Evolutionary conservation across 2,329 filamentous ascomycete species (phyloP), one percentile per base, ranked within the genome.

Genomic region (Pyrenochaeta sp.): DNA sequence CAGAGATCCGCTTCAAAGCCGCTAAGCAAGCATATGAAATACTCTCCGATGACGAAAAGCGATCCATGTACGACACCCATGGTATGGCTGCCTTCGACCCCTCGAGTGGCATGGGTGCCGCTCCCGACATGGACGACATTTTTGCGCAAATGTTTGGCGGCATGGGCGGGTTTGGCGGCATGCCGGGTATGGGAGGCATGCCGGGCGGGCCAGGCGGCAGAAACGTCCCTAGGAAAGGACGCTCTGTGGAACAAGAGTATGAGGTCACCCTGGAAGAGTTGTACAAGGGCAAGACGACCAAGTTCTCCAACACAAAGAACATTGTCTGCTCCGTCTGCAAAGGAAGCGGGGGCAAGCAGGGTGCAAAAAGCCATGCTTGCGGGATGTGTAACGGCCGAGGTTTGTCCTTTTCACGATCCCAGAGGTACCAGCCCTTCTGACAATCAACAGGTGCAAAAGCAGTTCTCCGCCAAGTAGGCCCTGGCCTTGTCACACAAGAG

Each of bases 281-380:
- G 29, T 99, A 98, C 84, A 97, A 96, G 80, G 95, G 95, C 69
- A 97, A 98, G 83, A 97, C 95, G 0, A 95, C 96, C 72, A 95
- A 96, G 79, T 97, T 99, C 75, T 88, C 92, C 7, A 95, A 91
- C 71, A 96, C 93, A 70, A 98, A 98, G 82, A 94, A 97, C 72
- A 85, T 97, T 57, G 83, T 97, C 57, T 99, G 95, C 79, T 84
- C 84, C 54, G 84, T 87, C 67, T 99, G 95, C 82, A 94, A 93
- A 74, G 95, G 95, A 39, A 87, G 84, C 41, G 95, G 95, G 35
- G 95, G 91, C 60, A 97, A 96, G 78, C 91, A 96, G 57, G 96
- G 93, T 78, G 90, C 92, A 48, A 96, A 95, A 80, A 82, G 90
- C 44, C 86, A 90, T 65, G 83, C 88, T 54, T 99, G 95, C 77